Evolutionary conservation across 805 yeast species (phyloP).

Genomic region (Diddensiella transvaalensis): DNA sequence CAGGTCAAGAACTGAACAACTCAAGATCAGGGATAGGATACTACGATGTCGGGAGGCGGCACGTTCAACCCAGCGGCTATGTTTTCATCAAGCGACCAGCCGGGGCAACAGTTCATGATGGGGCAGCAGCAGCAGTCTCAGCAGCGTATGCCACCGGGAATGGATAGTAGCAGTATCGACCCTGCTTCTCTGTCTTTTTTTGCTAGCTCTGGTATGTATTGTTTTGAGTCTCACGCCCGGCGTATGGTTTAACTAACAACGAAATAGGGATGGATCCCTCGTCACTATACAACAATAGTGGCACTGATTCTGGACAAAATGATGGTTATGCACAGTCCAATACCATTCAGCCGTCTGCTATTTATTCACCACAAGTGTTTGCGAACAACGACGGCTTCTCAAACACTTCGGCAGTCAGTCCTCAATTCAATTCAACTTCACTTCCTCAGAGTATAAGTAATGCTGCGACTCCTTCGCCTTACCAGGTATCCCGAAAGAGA

Average conservation of each 20-base stretch:
- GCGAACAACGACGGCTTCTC: constrained; percentile 1
- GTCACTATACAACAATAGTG: constrained; percentile 9
- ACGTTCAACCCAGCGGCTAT: constrained; percentile 6
- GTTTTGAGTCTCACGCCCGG: background rate
- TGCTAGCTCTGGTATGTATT: constrained; percentile 1
- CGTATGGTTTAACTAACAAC: background rate
- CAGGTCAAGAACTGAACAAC: too few relatives aligned
- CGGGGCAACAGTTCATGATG: constrained; percentile 7
- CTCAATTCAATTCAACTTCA: constrained; percentile 9
- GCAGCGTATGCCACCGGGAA: background rate
- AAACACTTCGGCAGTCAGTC: constrained; percentile 8
- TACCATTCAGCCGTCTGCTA: constrained; percentile 20
- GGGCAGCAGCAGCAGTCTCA: background rate
- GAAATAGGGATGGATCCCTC: constrained; percentile 9
- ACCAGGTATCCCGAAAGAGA: constrained; percentile 11
- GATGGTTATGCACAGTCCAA: constrained; percentile 2
- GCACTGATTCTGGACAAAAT: constrained; percentile 6
- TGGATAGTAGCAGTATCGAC: constrained; percentile 7
- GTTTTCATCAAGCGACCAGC: background rate
- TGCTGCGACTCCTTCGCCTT: constrained; percentile 7
- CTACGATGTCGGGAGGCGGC: constrained; percentile 3
- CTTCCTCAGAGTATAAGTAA: background rate
- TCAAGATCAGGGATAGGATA: too few relatives aligned
- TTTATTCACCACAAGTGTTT: constrained; percentile 19
- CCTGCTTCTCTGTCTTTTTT: constrained; percentile 15